Percentiles rank a stretch among this genome's conserved stretches.
Conservation (phyloP, 371 early-diverging fungal genomes). For the Mucor sp. region DNA sequence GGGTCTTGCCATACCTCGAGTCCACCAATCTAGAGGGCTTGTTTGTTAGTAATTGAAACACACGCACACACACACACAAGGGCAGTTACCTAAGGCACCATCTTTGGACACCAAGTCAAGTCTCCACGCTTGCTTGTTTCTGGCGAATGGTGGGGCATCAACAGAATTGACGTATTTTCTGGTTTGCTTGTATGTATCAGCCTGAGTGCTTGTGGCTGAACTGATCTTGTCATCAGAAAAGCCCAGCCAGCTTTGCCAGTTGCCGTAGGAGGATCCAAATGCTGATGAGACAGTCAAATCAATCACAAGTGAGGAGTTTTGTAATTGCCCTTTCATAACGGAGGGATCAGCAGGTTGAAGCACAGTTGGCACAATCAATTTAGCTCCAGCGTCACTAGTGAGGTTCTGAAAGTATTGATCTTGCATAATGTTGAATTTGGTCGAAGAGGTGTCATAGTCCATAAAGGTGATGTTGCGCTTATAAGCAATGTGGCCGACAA, state of each 20-base stretch:
- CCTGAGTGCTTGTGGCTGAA: conserved; percentile 10
- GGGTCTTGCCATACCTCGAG: conserved; percentile 34
- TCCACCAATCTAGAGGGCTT: conserved; percentile 26
- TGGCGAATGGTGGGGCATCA: conserved; percentile 34
- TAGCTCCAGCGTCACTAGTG: conserved; percentile 31
- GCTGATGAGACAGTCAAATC: conserved; percentile 26
- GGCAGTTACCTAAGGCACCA: conserved; percentile 24
- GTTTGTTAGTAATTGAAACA: too few species aligned
- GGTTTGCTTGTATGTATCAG: not conserved
- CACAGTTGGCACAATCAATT: conserved; percentile 10
- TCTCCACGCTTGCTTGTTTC: conserved; percentile 31
- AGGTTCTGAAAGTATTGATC: conserved; percentile 31
- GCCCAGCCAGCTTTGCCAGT: conserved; percentile 28
- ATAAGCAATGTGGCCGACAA: conserved; percentile 19
- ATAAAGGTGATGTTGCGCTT: conserved; percentile 34
- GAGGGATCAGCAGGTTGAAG: conserved; percentile 25
- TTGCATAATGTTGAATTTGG: conserved; percentile 24
- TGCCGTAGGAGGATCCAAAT: conserved; percentile 6
- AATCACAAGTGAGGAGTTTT: conserved; percentile 31
- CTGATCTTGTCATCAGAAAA: conserved; percentile 14
- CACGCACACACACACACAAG: too few species aligned
- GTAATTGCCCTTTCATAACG: conserved; percentile 28
- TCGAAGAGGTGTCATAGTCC: conserved; percentile 25
- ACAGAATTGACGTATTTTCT: conserved; percentile 24
- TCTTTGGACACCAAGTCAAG: conserved; percentile 25